Evolutionary conservation across 1,139 yeast genomes (phyloP).

Genomic region (Zygosaccharomyces sapae): DNA sequence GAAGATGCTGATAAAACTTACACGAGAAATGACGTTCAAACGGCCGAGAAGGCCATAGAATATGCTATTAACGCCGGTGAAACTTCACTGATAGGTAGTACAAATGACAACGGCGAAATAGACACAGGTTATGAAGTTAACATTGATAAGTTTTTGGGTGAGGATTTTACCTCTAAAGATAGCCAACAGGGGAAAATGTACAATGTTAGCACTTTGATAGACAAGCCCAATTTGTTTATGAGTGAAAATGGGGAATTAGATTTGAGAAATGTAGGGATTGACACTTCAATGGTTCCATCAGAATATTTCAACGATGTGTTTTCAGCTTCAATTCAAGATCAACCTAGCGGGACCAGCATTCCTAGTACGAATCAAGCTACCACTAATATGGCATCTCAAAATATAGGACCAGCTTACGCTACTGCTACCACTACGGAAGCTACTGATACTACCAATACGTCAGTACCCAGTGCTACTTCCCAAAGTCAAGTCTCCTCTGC

Average conservation of each 20-base stretch:
- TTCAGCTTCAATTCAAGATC: slow-evolving; percentile 7
- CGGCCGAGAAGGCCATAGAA: slow-evolving; percentile 10
- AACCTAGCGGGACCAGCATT: not conserved
- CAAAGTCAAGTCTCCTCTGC: slow-evolving; percentile 4
- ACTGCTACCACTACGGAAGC: slow-evolving; percentile 1
- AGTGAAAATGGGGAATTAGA: slow-evolving; percentile 17
- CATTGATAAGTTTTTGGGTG: slow-evolving; percentile 16
- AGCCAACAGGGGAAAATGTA: slow-evolving; percentile 11
- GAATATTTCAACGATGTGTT: slow-evolving; percentile 24
- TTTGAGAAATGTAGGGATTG: slow-evolving; percentile 19
- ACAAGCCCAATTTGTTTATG: slow-evolving; percentile 22
- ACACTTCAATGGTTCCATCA: slow-evolving; percentile 15
- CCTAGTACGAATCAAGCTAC: slow-evolving; percentile 5
- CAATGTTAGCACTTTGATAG: slow-evolving; percentile 26
- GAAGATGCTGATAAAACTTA: slow-evolving; percentile 14
- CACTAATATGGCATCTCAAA: slow-evolving; percentile 6
- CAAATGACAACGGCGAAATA: slow-evolving; percentile 4
- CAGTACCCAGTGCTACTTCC: not conserved
- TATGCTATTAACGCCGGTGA: slow-evolving; percentile 6
- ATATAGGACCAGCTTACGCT: slow-evolving; percentile 7
- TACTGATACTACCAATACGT: not conserved
- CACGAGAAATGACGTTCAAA: slow-evolving; percentile 4
- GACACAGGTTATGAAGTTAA: slow-evolving; percentile 12
- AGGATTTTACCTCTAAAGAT: slow-evolving; percentile 6
- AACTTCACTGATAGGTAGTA: slow-evolving; percentile 1